Base-by-base conservation (phyloP, 257 asterid genomes). In the Nicotiana undulata region DNA sequence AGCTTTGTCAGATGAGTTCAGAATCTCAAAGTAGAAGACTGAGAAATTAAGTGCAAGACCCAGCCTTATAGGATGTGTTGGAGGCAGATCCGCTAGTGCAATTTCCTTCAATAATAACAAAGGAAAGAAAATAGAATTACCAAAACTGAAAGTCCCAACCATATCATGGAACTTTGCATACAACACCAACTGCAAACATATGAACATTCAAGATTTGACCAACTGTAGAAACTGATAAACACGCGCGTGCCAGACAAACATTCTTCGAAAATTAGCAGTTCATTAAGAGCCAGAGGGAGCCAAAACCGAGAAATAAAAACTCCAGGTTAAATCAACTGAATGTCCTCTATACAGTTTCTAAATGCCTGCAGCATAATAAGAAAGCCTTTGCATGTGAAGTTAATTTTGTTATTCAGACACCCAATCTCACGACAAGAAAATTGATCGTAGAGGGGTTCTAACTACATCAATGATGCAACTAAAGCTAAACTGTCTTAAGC, bases 21-120 rank as follows among this genome's bases (percentile, higher is more conserved):
- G 91, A 75, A 88, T 88, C 83, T 88, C 91, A 80, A 82, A 88
- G 83, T 88, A 88, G 83, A 84, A 88, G 49, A 88, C 91, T 4
- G 91, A 88, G 83, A 84, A 88, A 82, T 88, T 88, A 44, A 88
- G 87, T 31, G 91, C 91, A 32, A 88, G 86, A 24, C 91, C 91
- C 75, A 88, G 84, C 83, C 91, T 88, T 53, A 88, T 88, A 1
- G 91, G 91, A 80, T 88, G 91, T 28, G 91, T 88, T 22, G 91
- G 84, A 53, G 91, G 65, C 59, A 88, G 89, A 84, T 88, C 91
- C 13, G 74, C 82, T 51, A 81, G 53, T 58, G 91, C 91, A 56
- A 86, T 86, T 78, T 86, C 91, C 91, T 88, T 80, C 85, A 88
- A 51, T 26, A 31, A 55, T 58, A 52, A 77, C 32, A 82, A 15